Evolutionary conservation across 352 stramenopile genomes (phyloP).

Genomic region (Phytophthora rubi): DNA sequence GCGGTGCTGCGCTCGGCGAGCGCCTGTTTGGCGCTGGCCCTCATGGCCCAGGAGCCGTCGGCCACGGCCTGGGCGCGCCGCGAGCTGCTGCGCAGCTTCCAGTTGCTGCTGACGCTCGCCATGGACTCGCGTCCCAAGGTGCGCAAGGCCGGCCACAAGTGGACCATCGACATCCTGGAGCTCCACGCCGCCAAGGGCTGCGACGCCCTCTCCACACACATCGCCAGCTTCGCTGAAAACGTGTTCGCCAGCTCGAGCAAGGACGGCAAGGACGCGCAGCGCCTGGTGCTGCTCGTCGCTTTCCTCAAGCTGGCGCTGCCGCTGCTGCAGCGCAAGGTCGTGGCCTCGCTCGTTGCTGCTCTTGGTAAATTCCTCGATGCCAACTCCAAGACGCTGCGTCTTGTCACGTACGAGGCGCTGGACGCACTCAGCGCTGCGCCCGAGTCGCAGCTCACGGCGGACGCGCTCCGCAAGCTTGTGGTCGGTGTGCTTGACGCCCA

Average conservation of each 20-base stretch:
- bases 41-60: conserved; percentile 81
- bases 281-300: conserved; percentile 77
- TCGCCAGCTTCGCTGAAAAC: conserved; percentile 87
- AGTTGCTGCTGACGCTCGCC: conserved; percentile 76
- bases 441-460: conserved; percentile 66
- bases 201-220: conserved; percentile 86
- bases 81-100: conserved; percentile 78
- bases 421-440: conserved; percentile 61
- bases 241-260: conserved; percentile 60
- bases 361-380: conserved; percentile 79
- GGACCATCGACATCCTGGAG: conserved; percentile 75
- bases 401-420: conserved; percentile 82
- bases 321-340: conserved; percentile 82
- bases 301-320: conserved; percentile 84
- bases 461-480: conserved; percentile 73
- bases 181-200: conserved; percentile 73
- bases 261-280: conserved; percentile 70
- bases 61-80: conserved; percentile 64
- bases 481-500: conserved; percentile 65
- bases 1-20: conserved; percentile 69
- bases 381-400: conserved; percentile 74
- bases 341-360: conserved; percentile 75
- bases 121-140: conserved; percentile 87
- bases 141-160: conserved; percentile 81
- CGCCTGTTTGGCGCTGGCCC: conserved; percentile 62